These are phyloP conservation scores for Periconia sp. DNA, from an alignment of 2,329 filamentous ascomycete species.

Conservation along the genomic window DNA sequence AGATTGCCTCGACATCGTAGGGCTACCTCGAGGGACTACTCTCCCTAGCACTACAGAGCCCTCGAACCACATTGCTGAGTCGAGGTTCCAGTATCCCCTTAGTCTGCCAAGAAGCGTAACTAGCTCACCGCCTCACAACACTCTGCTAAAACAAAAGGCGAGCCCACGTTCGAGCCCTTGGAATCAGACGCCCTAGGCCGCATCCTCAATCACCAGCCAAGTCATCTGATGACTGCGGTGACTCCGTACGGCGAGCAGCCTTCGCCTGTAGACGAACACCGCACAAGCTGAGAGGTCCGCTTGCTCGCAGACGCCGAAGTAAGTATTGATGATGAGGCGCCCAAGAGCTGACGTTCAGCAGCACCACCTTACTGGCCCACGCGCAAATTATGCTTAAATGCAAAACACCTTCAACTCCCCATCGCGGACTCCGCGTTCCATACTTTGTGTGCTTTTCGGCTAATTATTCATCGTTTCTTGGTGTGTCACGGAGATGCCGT, in stretches of 20 bases:
- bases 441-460: slow-evolving; percentile 3
- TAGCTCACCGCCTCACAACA: too few species aligned
- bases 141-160: background rate
- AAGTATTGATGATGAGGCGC: background rate
- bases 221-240: background rate
- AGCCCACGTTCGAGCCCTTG: background rate
- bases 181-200: background rate
- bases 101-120: too few species aligned
- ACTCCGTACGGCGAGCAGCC: background rate
- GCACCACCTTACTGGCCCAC: slow-evolving; percentile 4
- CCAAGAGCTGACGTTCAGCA: background rate
- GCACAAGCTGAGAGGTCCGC: too few species aligned
- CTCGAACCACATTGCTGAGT: too few species aligned
- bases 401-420: background rate
- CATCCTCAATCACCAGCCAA: background rate
- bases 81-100: too few species aligned
- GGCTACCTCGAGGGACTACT: too few species aligned
- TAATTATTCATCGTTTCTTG: background rate
- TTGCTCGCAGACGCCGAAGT: too few species aligned
- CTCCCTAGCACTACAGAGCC: too few species aligned
- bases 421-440: slow-evolving; percentile 1
- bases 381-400: slow-evolving; percentile 1
- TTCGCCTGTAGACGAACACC: too few species aligned
- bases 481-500: slow-evolving; percentile 12
- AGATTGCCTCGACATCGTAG: too few species aligned